These are phyloP conservation scores for Nitzschia sp. DNA, from an alignment of 108 stramenopile genomes.

Conservation along the genomic window DNA sequence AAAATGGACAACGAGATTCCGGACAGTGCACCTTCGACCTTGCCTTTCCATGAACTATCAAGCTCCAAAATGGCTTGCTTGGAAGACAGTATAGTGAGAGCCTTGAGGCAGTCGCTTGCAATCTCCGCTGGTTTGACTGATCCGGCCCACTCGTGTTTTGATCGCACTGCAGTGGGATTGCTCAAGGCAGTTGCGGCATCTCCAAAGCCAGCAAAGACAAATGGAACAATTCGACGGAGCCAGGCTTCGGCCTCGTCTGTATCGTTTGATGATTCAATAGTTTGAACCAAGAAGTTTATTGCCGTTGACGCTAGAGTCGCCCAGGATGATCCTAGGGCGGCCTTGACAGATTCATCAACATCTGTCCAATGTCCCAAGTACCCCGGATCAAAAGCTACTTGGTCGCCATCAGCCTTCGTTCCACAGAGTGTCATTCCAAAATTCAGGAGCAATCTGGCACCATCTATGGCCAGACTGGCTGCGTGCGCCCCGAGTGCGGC, in stretches of 20 bases:
- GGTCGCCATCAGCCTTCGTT: neutral
- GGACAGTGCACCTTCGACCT: constrained; percentile 9
- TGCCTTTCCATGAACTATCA: constrained; percentile 19
- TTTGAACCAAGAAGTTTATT: constrained; percentile 31
- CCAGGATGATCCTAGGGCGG: constrained; percentile 49
- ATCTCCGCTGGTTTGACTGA: constrained; percentile 19
- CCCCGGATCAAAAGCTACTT: neutral
- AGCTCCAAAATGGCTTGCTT: neutral
- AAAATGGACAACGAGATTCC: constrained; percentile 21
- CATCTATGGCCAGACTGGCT: constrained; percentile 76
- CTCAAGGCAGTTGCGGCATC: constrained; percentile 12
- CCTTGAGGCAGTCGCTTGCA: constrained; percentile 28
- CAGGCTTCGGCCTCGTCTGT: constrained; percentile 33
- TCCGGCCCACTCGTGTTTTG: constrained; percentile 14
- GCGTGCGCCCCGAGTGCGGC: constrained; percentile 49
- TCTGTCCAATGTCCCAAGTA: constrained; percentile 24
- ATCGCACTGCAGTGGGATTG: neutral
- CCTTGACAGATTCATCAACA: constrained; percentile 40
- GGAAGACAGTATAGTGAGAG: constrained; percentile 7
- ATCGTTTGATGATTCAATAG: constrained; percentile 16
- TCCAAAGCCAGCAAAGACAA: constrained; percentile 49
- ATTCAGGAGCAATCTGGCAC: constrained; percentile 46
- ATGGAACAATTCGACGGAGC: constrained; percentile 51
- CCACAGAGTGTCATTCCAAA: constrained; percentile 34
- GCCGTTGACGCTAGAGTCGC: constrained; percentile 44